Percentiles rank a stretch among this genome's conserved stretches.
phyloP scores from a whole-genome alignment of 495 filamentous ascomycete species.

The Podospora pseudocomata region DNA sequence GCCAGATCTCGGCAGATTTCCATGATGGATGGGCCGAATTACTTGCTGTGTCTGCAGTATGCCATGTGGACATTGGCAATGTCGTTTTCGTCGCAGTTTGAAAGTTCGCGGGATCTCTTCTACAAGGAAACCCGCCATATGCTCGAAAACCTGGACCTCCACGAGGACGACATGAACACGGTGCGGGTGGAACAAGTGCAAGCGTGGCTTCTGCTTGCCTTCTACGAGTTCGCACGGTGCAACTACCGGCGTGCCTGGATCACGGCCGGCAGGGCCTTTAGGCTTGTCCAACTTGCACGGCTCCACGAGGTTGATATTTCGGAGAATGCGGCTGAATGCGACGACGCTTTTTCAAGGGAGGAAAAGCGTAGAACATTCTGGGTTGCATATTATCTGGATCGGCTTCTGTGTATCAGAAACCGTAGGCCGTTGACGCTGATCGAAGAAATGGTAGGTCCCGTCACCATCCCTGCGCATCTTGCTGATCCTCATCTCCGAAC shows the following conservation, averaged over 20 bases:
- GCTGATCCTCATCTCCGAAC: slow-evolving; percentile 15
- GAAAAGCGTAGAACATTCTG: slow-evolving; percentile 54
- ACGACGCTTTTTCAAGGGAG: slow-evolving; percentile 37
- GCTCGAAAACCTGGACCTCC: slow-evolving; percentile 39
- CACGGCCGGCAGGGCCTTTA: slow-evolving; percentile 53
- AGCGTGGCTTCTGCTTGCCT: slow-evolving; percentile 52
- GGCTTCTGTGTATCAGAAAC: slow-evolving; percentile 48
- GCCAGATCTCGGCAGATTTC: slow-evolving; percentile 19
- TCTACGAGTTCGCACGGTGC: slow-evolving; percentile 51
- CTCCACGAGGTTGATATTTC: slow-evolving; percentile 49
- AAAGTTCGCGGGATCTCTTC: slow-evolving; percentile 42
- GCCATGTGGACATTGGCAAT: slow-evolving; percentile 57
- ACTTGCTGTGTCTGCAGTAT: slow-evolving; percentile 46
- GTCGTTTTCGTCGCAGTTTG: slow-evolving; percentile 51
- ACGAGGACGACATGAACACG: slow-evolving; percentile 24
- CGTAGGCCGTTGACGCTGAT: slow-evolving; percentile 47
- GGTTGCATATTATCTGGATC: slow-evolving; percentile 55
- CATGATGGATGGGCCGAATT: slow-evolving; percentile 24
- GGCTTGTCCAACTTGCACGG: slow-evolving; percentile 49
- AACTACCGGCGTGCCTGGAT: slow-evolving; percentile 48
- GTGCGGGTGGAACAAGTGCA: slow-evolving; percentile 47
- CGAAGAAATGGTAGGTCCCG: slow-evolving; percentile 46
- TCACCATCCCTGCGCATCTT: not conserved
- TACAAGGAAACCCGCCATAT: slow-evolving; percentile 49
- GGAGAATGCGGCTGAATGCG: slow-evolving; percentile 19